phyloP scores from a whole-genome alignment of 495 filamentous ascomycete genomes.

The Copromyces sp. region DNA sequence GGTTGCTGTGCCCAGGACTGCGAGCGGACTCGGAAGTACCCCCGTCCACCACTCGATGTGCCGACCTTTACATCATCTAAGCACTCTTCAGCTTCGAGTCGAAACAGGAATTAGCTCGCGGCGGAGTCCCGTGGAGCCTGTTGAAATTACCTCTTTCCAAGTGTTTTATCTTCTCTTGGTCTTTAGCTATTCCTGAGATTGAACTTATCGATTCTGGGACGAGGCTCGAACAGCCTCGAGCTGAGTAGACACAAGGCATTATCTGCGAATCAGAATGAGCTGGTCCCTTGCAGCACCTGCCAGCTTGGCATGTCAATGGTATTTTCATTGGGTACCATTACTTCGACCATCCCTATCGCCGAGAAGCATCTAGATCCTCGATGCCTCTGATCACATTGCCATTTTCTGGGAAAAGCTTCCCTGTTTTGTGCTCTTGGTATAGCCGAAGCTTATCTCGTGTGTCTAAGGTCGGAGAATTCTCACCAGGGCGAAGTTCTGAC shows the following conservation, averaged over 20 bases:
- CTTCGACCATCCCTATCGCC: not conserved
- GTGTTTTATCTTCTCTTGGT: not conserved
- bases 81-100: not conserved
- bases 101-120: not conserved
- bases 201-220: not conserved
- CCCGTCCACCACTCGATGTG: not conserved
- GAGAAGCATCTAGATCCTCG: not conserved
- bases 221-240: not conserved
- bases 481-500: not conserved
- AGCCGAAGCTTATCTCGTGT: not conserved
- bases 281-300: not conserved
- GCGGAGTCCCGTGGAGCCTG: not conserved
- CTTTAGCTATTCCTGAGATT: not conserved
- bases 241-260: not conserved
- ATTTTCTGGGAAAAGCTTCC: not conserved
- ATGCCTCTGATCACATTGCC: not conserved
- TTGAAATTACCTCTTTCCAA: not conserved
- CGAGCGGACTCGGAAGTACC: not conserved
- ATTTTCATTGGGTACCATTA: not conserved
- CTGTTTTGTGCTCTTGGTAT: not conserved
- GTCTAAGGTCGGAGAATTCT: not conserved
- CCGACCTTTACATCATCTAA: not conserved
- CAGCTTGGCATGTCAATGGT: not conserved
- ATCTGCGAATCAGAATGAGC: not conserved
- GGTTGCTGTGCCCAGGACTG: not conserved